Evolutionary conservation across 2,329 filamentous ascomycete genomes (phyloP), one percentile per base, ranked within the genome.

Genomic region (Fusarium neocosmosporiellum): DNA sequence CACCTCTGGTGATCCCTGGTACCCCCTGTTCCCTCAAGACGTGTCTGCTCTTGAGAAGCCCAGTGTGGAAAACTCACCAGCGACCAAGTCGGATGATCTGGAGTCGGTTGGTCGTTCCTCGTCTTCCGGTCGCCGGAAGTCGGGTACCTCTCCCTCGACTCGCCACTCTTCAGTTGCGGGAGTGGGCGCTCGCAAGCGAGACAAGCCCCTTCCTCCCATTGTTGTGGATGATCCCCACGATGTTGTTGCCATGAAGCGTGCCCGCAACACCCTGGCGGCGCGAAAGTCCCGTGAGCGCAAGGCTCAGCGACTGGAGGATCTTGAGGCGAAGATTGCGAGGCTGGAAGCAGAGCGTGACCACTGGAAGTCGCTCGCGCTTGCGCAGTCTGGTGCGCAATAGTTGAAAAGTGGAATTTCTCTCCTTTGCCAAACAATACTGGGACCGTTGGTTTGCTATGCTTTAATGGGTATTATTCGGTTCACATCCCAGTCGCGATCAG

Each of bases 241-340:
- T 78, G 89, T 88, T 11, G 81, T 93, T n/a, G 94, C 94, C 22
- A 89, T 95, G 87, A 98, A 98, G 91, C 93, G 96, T 81, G 95
- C 95, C 59, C 93, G 95, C 75, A 98, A 98, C 82, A 97, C 95
- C 10, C 89, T 97, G 81, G 96, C 96, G 20, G 96, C 96, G 77
- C 94, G 96, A 75, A 98, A 98, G 85, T 98, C 95, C 67, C 92
- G 96, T 60, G 92, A 94, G 79, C 92, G 94, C 74, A 98, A 98
- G 86, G 91, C 94, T 65, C 88, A 92, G 80, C 89, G 92, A 75
- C 87, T 96, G 69, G 91, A 93, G 64, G 89, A 91, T 66, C 87
- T 98, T 53, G 93, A 97, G 85, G 88, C 88, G 41, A 87, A 89
- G 78, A 95, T 97, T 78, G 87, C 86, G 20, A 90, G 93, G 80